Base-by-base conservation (phyloP, 2,329 filamentous ascomycete genomes). In the Epichloe amarillans region DNA sequence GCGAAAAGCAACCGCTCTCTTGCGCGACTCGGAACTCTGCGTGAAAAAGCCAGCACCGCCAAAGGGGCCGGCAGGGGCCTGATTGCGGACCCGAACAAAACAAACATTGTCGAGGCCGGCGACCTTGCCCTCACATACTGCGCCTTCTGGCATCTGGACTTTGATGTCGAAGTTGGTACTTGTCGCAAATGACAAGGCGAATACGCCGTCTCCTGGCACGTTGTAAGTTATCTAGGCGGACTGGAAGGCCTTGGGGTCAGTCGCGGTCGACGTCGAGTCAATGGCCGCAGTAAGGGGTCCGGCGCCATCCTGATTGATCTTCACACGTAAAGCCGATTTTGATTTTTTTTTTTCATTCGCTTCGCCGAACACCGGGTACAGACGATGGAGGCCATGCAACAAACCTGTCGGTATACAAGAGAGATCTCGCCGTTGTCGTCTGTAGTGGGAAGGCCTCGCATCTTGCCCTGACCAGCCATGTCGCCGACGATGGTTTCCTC, bases 11-110 rank as follows among this genome's bases (percentile, higher is more conserved):
- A 51, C 2, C 5, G 50, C 50, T 19, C 50, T 30, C 44, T 51
- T 51, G 12, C 44, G 44, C 17, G 50, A 35, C 11, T 15, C 26
- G 17, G 15, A 14, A 19, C 44, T 51, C 30, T 51, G 50, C 4
- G 44, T 51, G 44, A 51, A 51, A 45, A 51, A 51, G 3, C 50
- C 50, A 35, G 50, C 33, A 33, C 50, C 50, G 17, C 50, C 50
- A 47, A 51, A 51, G 7, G 50, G 50, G 4, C 50, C 50, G 26
- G 50, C 50, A 33, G 21, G 14, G 8, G 38, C 50, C 19, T 47
- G 38, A 39, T 51, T 51, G 45, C 50, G 50, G n/a, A 51, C 7
- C 4, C 44, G 43, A 14, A 47, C 50, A 21, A 47, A 51, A 37
- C 50, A 51, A 7, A 51, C 50, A 35, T 51, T 51, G 26, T 51